Conservation (phyloP, 192 early-diverging fungal genomes). For the Spinellus fusiger region DNA sequence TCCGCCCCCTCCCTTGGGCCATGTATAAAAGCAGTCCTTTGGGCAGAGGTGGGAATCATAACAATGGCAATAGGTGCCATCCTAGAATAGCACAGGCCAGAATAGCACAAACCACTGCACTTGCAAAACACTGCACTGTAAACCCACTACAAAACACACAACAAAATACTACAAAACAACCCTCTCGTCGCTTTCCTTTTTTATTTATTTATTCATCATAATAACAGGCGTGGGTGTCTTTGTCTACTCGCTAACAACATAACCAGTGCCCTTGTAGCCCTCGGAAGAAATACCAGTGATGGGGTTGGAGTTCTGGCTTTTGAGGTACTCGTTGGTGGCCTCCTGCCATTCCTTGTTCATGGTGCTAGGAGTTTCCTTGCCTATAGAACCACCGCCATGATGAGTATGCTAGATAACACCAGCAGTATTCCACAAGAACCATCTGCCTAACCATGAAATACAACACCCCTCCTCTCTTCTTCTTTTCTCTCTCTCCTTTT, state of each 20-base stretch:
- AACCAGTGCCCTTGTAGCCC: conserved; percentile 71
- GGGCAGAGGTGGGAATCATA: too few relatives aligned
- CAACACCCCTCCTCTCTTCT: too few relatives aligned
- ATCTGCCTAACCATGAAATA: neutral
- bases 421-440: neutral
- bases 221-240: neutral
- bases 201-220: neutral
- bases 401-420: neutral
- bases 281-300: conserved; percentile 75
- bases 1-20: too few relatives aligned
- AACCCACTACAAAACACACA: too few relatives aligned
- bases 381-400: conserved; percentile 29
- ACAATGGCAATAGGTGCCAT: too few relatives aligned
- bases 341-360: conserved; percentile 82
- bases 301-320: conserved; percentile 68
- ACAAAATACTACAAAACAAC: too few relatives aligned
- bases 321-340: conserved; percentile 68
- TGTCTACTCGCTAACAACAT: conserved; percentile 47
- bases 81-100: too few relatives aligned
- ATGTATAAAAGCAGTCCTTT: too few relatives aligned
- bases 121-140: too few relatives aligned
- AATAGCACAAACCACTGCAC: too few relatives aligned
- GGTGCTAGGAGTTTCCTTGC: conserved; percentile 57
- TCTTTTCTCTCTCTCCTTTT: too few relatives aligned
- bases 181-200: neutral